Base-by-base conservation (phyloP, 139 green algal genomes). In the Mychonastes homosphaera region DNA sequence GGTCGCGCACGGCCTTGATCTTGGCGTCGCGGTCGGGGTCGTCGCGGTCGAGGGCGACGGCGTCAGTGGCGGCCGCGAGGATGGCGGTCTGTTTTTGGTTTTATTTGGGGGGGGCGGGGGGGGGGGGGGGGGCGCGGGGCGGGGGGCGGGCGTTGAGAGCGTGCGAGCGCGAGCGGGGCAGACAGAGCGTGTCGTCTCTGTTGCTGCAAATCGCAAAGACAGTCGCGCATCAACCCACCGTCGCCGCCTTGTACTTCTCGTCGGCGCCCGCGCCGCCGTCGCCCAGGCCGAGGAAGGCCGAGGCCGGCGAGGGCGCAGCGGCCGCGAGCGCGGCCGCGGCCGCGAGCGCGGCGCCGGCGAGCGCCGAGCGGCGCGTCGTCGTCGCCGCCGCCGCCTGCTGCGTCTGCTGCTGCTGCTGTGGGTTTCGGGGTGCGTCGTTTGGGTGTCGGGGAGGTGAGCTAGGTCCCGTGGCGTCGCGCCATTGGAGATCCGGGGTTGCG, bases 281-380 rank as follows among this genome's bases (percentile, higher is more conserved):
- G 26, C 68, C 73, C 56, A 89, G 68, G 39, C 80, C 80, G 27
- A 87, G 63, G 59, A 82, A 70, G 1, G 83, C 83, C 58, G 79
- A 58, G 1, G 81, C 82, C 13, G 78, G 75, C n/a, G n/a, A n/a
- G n/a, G n/a, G n/a, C n/a, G n/a, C n/a, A n/a, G n/a, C n/a, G 36
- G 60, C 46, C 0, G 69, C 70, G 18, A 36, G 35, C 27, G 67
- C 44, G 6, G 82, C 21, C 4, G 63, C 50, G 51, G 52, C 28
- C 63, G 38, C 50, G 19, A 63, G 6, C 46, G 66, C 62, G 30
- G 40, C 41, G 26, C 53, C 70, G 44, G 64, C 61, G n/a, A 79
- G 68, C 10, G 57, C 33, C 33, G 62, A 47, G 48, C 49, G 50
- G 13, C 56, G 47, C 29, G 56, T 60, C 28, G 41, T 29, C 24